Conservation (phyloP, 2,329 filamentous ascomycete genomes). For the Diaporthe batatas region DNA sequence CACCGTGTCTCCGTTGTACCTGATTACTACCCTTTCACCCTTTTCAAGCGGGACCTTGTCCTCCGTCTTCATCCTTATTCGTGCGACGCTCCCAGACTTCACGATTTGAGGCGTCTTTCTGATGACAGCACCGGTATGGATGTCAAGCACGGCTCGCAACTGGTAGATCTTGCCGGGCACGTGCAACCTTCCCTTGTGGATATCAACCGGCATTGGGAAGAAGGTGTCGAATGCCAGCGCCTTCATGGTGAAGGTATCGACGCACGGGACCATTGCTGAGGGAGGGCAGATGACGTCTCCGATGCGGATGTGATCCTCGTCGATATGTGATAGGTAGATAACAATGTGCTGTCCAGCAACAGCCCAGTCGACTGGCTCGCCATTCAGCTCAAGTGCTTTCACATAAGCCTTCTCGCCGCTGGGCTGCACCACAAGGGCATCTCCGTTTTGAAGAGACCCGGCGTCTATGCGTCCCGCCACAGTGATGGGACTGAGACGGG, state of each 20-base stretch:
- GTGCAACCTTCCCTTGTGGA: constrained; percentile 88
- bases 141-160: constrained; percentile 82
- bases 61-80: constrained; percentile 80
- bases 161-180: constrained; percentile 79
- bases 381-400: constrained; percentile 84
- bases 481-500: constrained; percentile 84
- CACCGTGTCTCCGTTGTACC: constrained; percentile 85
- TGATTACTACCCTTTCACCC: constrained; percentile 83
- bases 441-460: constrained; percentile 86
- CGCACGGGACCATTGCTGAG: constrained; percentile 74
- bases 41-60: constrained; percentile 83
- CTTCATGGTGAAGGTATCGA: constrained; percentile 83
- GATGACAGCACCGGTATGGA: constrained; percentile 77
- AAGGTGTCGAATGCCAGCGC: constrained; percentile 91
- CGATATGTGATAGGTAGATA: constrained; percentile 87
- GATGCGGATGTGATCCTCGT: constrained; percentile 82
- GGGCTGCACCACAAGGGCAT: constrained; percentile 83
- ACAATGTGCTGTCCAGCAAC: constrained; percentile 92
- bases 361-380: constrained; percentile 83
- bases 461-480: constrained; percentile 88
- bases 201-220: constrained; percentile 88
- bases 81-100: constrained; percentile 81
- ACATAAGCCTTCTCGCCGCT: constrained; percentile 84
- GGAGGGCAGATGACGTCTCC: constrained; percentile 89
- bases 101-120: constrained; percentile 91